Percentiles rank a stretch among this genome's conserved stretches.
These are phyloP conservation scores for Gentiana macrophylla DNA, from an alignment of 257 asterid species.

Conservation along the genomic window DNA sequence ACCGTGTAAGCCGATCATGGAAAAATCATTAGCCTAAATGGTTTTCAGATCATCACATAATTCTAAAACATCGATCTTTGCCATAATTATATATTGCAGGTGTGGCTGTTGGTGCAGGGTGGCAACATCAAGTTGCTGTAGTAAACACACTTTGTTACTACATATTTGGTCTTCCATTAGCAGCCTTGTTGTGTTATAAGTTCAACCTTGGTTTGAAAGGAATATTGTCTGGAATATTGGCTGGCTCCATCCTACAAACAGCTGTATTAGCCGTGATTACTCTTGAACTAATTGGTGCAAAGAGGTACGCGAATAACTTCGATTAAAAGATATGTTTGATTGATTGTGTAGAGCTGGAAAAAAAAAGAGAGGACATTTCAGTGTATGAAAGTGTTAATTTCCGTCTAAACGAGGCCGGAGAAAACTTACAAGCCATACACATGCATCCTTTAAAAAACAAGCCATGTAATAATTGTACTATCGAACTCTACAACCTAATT, in stretches of 20 bases:
- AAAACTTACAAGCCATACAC: no score
- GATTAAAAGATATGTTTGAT: neutral
- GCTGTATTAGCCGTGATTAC: constrained; percentile 22
- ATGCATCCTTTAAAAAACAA: no score
- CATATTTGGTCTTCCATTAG: constrained; percentile 64
- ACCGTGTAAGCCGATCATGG: no score
- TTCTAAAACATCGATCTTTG: constrained; percentile 2
- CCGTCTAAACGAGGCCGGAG: no score
- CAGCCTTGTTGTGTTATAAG: constrained; percentile 65
- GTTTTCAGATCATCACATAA: no score
- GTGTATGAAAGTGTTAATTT: no score
- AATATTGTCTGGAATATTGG: constrained; percentile 74
- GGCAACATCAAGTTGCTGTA: constrained; percentile 71
- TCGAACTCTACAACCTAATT: no score
- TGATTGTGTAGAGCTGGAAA: no score
- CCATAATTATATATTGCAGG: constrained; percentile 28
- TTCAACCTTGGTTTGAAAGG: constrained; percentile 54
- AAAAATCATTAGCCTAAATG: no score
- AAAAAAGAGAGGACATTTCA: no score
- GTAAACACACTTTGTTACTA: constrained; percentile 53
- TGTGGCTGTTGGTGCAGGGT: constrained; percentile 89
- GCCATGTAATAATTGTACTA: no score
- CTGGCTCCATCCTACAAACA: constrained; percentile 66
- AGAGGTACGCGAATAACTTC: constrained; percentile 34
- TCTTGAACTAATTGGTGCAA: constrained; percentile 44